Conservation (phyloP, 345 rosid species). For the Dimocarpus longan region DNA sequence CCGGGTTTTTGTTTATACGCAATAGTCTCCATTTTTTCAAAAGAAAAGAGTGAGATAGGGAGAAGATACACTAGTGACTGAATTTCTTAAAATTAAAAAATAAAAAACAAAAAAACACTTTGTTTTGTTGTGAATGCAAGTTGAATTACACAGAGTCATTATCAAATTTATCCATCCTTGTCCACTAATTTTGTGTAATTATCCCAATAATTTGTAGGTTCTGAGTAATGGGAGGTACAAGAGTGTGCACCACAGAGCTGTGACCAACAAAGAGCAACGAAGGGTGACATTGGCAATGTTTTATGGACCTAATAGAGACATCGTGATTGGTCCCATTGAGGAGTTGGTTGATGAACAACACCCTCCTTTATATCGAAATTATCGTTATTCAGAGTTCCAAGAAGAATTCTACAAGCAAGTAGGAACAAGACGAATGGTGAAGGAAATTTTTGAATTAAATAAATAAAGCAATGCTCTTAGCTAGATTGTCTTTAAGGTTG, state of each 20-base stretch:
- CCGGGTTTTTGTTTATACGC: no score
- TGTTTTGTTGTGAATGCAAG: no score
- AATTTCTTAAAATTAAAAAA: no score
- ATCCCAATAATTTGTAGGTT: neutral
- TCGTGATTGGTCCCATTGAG: constrained; percentile 21
- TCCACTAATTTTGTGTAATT: no score
- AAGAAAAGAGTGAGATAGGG: no score
- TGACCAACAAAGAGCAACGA: constrained; percentile 9
- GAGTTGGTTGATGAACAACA: constrained; percentile 24
- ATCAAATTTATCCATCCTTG: no score
- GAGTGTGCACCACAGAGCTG: constrained; percentile 26
- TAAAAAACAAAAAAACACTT: no score
- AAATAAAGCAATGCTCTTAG: neutral
- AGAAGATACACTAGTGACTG: no score
- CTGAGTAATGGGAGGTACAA: neutral
- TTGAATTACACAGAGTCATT: no score
- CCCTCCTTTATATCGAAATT: constrained; percentile 12
- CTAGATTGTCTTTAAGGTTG: no score
- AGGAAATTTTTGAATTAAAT: constrained; percentile 9
- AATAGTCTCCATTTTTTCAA: no score
- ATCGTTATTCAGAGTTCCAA: constrained; percentile 8
- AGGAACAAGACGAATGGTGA: constrained; percentile 22
- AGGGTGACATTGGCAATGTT: constrained; percentile 20
- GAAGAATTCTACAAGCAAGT: constrained; percentile 20
- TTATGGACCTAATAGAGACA: constrained; percentile 9